Conservation (phyloP, 495 filamentous ascomycete species). For the Penicillium ochrochloron region DNA sequence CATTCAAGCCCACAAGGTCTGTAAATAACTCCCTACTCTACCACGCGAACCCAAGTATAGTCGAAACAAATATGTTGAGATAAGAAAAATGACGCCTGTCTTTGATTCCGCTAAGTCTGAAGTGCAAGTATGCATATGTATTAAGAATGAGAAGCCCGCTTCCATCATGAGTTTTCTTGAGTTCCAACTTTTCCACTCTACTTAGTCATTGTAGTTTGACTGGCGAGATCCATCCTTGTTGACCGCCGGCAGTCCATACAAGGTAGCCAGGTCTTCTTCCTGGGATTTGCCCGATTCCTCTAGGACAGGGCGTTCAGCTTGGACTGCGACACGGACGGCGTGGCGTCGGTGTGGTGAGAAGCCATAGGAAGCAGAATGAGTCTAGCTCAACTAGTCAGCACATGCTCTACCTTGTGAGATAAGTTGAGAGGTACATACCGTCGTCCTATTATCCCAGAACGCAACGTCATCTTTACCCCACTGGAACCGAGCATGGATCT, state of each 20-base stretch:
- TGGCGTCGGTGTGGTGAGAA: constrained; percentile 67
- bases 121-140: constrained; percentile 4
- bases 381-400: constrained; percentile 40
- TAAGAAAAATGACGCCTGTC: neutral
- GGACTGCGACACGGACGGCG: constrained; percentile 62
- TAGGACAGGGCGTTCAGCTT: constrained; percentile 61
- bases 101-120: constrained; percentile 15
- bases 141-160: constrained; percentile 10
- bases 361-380: constrained; percentile 64
- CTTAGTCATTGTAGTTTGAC: constrained; percentile 68
- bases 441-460: constrained; percentile 76
- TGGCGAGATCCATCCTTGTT: constrained; percentile 65
- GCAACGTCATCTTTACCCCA: constrained; percentile 74
- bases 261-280: constrained; percentile 58
- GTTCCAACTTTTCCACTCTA: neutral
- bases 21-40: too few species aligned
- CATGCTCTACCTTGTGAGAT: neutral
- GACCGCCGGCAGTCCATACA: constrained; percentile 55
- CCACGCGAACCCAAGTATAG: too few species aligned
- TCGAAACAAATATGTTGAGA: neutral
- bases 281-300: constrained; percentile 59
- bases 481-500: constrained; percentile 71
- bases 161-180: neutral
- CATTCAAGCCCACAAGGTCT: too few species aligned
- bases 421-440: constrained; percentile 41